These are phyloP conservation scores for Trichoderma sp. DNA, from an alignment of 2,329 filamentous ascomycete species.

Conservation along the genomic window DNA sequence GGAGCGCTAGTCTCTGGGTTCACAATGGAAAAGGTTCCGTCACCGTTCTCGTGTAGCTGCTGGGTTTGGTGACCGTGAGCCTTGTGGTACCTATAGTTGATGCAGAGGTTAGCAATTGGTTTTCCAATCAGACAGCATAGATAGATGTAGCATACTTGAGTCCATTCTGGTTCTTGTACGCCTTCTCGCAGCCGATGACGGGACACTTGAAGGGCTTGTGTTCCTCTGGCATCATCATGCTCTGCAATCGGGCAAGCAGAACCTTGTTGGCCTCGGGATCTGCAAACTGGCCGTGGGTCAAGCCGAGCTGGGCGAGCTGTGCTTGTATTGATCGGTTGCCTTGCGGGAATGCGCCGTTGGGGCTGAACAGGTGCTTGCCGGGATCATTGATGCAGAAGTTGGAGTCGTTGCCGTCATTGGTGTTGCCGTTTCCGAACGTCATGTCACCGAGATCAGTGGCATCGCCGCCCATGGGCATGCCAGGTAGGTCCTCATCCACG, in stretches of 20 bases:
- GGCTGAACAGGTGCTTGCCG: conserved; percentile 87
- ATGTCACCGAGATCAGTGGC: conserved; percentile 49
- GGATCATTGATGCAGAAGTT: conserved; percentile 81
- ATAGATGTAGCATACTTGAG: conserved; percentile 69
- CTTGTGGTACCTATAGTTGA: conserved; percentile 57
- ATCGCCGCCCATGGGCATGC: conserved; percentile 58
- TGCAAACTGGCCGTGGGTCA: conserved; percentile 72
- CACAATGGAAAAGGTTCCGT: conserved; percentile 97
- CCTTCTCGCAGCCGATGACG: conserved; percentile 97
- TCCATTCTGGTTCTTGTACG: conserved; percentile 99
- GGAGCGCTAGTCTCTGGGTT: conserved; percentile 92
- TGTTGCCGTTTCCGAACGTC: conserved; percentile 46
- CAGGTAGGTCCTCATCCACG: conserved; percentile 70
- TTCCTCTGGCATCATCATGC: conserved; percentile 74
- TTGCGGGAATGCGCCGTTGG: conserved; percentile 67
- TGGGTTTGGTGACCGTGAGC: conserved; percentile 94
- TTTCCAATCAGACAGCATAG: not conserved
- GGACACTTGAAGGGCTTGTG: conserved; percentile 97
- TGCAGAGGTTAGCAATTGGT: not conserved
- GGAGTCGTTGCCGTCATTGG: conserved; percentile 37
- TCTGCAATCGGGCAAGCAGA: conserved; percentile 55
- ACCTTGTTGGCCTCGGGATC: conserved; percentile 69
- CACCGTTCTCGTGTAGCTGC: conserved; percentile 91
- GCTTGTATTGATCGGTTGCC: conserved; percentile 64
- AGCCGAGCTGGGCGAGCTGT: conserved; percentile 67